Base-by-base conservation (phyloP, 2,329 filamentous ascomycete genomes). In the Gnomoniopsis smithogilvyi region DNA sequence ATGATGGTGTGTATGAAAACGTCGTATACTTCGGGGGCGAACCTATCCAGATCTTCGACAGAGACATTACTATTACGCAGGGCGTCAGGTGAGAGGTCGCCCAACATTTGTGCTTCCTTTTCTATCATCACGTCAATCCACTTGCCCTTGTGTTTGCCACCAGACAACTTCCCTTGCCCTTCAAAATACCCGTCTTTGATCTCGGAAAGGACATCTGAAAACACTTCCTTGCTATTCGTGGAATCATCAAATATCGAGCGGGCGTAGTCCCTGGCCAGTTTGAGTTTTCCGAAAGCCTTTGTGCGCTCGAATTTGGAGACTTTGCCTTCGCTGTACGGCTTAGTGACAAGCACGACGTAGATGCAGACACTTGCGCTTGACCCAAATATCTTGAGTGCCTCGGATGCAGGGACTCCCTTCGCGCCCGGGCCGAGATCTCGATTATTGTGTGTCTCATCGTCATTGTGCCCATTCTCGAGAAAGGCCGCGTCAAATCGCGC, bases 301-400 rank as follows among this genome's bases (percentile, higher is more conserved):
- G 53, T 22, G 17, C 56, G 56, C 12, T 49, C 51, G 47, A 61
- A n/a, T 2, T 30, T 8, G 8, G 22, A 6, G 15, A 43, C 15
- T 7, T 52, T 33, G 2, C 19, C 48, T 17, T 56, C 45, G 0
- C 52, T 43, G 36, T 36, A n/a, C 4, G 60, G 52, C 11, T 59
- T 19, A 21, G 56, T 62, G 26, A 53, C 22, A 14, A 53, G 56
- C 7, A 62, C 60, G 6, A 21, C 36, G 22, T 59, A 62, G 21
- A 45, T 6, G 3, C 48, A 41, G 12, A 59, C 56, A 3, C 33
- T 48, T 24, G 41, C 38, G 12, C 41, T 51, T 4, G 56, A 52
- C 8, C 26, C 26, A 4, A 30, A 8, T 30, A 4, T 30, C 26
- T 56, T 24, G 3, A 62, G 43, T 6, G 60, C 60, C 14, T 62